Evolutionary conservation across 495 filamentous ascomycete genomes (phyloP).

Genomic region (Cercophora sp.): DNA sequence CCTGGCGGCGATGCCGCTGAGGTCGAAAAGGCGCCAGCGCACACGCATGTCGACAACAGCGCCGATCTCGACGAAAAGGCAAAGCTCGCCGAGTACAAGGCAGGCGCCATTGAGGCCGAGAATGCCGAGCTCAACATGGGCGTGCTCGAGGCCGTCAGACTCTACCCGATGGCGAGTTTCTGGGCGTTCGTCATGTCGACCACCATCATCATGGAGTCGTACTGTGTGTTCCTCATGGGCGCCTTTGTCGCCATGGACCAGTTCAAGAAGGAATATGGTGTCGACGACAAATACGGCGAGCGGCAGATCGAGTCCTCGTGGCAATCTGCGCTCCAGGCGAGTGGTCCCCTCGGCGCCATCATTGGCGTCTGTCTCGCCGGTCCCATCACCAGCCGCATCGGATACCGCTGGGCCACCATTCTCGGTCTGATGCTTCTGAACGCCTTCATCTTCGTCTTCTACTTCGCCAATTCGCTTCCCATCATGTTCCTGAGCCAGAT

Average conservation of each 20-base stretch:
- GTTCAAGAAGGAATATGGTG: slow-evolving; percentile 36
- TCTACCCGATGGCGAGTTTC: slow-evolving; percentile 44
- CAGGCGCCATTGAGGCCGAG: slow-evolving; percentile 45
- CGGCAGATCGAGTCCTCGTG: slow-evolving; percentile 35
- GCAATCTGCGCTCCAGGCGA: slow-evolving; percentile 44
- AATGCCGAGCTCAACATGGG: slow-evolving; percentile 44
- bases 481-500: slow-evolving; percentile 44
- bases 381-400: slow-evolving; percentile 43
- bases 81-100: slow-evolving; percentile 39
- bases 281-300: slow-evolving; percentile 17
- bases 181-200: slow-evolving; percentile 52
- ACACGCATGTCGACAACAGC: slow-evolving; percentile 28
- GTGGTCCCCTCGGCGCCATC: slow-evolving; percentile 41
- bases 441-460: slow-evolving; percentile 46
- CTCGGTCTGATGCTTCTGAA: slow-evolving; percentile 40
- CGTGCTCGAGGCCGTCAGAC: slow-evolving; percentile 44
- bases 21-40: slow-evolving; percentile 33
- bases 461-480: slow-evolving; percentile 38
- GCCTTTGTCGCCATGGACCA: slow-evolving; percentile 39
- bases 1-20: slow-evolving; percentile 22
- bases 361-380: slow-evolving; percentile 45
- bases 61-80: slow-evolving; percentile 44
- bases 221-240: slow-evolving; percentile 43
- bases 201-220: slow-evolving; percentile 51
- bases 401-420: slow-evolving; percentile 46